These are phyloP conservation scores for Bolboschoenoplectus hybrid DNA, from an alignment of 202 grass and related monocot species.

Conservation along the genomic window DNA sequence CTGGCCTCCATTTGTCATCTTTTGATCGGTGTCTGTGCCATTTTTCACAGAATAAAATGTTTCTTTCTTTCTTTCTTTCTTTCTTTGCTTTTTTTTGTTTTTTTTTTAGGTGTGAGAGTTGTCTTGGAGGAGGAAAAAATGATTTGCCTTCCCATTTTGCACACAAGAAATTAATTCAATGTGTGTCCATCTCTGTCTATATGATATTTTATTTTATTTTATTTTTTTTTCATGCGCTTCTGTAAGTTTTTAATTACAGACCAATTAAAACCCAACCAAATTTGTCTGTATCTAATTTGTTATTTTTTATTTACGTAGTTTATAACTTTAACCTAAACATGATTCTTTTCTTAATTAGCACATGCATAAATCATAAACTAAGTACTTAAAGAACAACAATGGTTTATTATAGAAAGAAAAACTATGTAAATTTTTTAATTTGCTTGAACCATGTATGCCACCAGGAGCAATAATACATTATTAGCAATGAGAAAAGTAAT, in stretches of 20 bases:
- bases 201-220: not conserved
- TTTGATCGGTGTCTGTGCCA: constrained; percentile 20
- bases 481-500: not conserved
- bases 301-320: not conserved
- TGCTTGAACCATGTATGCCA: not conserved
- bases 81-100: not conserved
- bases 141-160: constrained; percentile 2
- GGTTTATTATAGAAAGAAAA: not conserved
- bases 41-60: not conserved
- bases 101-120: not conserved
- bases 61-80: not conserved
- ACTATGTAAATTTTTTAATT: not conserved
- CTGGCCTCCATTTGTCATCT: constrained; percentile 36
- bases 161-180: constrained; percentile 19
- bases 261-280: not conserved
- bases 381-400: not conserved
- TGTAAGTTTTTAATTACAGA: not conserved
- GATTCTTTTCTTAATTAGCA: not conserved
- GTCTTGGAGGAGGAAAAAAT: not conserved
- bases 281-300: not conserved
- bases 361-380: not conserved
- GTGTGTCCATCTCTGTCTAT: not conserved
- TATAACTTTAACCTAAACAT: not conserved
- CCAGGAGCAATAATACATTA: not conserved
- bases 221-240: not conserved